phyloP scores from a whole-genome alignment of 441 rosid genomes.

The Euphorbia schlechtendalii region DNA sequence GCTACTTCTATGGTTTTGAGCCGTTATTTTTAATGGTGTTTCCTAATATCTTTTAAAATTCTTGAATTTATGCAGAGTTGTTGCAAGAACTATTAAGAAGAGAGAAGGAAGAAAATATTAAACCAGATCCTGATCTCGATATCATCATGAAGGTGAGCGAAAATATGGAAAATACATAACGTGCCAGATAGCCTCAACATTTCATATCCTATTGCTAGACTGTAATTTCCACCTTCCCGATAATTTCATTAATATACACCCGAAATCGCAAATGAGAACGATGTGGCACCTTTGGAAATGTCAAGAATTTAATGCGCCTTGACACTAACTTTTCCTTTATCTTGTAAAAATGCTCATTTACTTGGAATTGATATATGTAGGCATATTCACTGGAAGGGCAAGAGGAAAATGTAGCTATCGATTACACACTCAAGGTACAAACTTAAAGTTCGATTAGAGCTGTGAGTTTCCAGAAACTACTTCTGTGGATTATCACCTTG shows the following conservation, averaged over 20 bases:
- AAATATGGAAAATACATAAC: no score
- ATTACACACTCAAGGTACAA: constrained; percentile 52
- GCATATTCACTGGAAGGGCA: constrained; percentile 57
- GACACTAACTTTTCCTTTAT: neutral
- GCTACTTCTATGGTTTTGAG: no score
- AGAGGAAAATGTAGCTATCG: constrained; percentile 40
- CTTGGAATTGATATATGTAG: constrained; percentile 22
- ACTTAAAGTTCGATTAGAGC: neutral
- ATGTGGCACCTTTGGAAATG: neutral
- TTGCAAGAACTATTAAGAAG: constrained; percentile 49
- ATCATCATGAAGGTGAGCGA: constrained; percentile 50
- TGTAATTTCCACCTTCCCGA: no score
- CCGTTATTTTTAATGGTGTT: no score
- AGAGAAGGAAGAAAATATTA: constrained; percentile 53
- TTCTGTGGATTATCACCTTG: no score
- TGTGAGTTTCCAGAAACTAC: neutral
- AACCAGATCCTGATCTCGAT: constrained; percentile 63
- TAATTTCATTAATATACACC: neutral
- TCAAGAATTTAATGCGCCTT: neutral
- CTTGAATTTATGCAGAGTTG: constrained; percentile 37
- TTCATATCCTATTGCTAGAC: neutral
- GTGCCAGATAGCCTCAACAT: neutral
- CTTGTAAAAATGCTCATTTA: neutral
- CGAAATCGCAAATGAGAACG: neutral
- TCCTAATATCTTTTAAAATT: neutral